A percentile compares a stretch with the other conserved stretches of the same genome.
Evolutionary conservation across 108 stramenopile genomes (phyloP).

Genomic region (Schizochytrium sp.): DNA sequence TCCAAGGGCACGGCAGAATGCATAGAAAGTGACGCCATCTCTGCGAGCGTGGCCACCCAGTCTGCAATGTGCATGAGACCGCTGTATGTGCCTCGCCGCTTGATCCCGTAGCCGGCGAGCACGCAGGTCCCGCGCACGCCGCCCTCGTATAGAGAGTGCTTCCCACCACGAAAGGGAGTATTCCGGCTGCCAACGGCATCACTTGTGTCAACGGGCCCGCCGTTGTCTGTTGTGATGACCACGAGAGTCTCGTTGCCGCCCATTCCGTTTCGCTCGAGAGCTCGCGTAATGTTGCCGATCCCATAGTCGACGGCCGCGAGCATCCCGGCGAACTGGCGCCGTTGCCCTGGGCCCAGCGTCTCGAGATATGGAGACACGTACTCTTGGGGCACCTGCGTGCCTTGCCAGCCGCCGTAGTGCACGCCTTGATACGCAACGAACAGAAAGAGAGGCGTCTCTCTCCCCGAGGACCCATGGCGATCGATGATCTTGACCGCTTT

Average conservation of each 20-base stretch:
- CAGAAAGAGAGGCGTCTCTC: background rate
- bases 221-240: background rate
- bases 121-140: background rate
- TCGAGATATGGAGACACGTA: background rate
- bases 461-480: background rate
- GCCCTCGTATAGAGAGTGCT: background rate
- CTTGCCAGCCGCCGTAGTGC: background rate
- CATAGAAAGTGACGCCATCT: background rate
- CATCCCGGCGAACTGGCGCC: background rate
- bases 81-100: background rate
- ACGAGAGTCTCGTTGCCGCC: background rate
- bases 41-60: background rate
- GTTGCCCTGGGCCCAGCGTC: background rate
- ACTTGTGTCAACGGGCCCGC: background rate
- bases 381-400: background rate
- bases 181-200: background rate
- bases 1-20: background rate
- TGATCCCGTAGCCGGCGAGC: background rate
- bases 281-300: background rate
- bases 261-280: background rate
- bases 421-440: background rate
- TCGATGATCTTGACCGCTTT: background rate
- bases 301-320: background rate
- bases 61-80: background rate
- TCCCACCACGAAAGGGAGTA: background rate